Conservation (phyloP, 2,329 filamentous ascomycete species). For the Colletotrichum camelliae region DNA sequence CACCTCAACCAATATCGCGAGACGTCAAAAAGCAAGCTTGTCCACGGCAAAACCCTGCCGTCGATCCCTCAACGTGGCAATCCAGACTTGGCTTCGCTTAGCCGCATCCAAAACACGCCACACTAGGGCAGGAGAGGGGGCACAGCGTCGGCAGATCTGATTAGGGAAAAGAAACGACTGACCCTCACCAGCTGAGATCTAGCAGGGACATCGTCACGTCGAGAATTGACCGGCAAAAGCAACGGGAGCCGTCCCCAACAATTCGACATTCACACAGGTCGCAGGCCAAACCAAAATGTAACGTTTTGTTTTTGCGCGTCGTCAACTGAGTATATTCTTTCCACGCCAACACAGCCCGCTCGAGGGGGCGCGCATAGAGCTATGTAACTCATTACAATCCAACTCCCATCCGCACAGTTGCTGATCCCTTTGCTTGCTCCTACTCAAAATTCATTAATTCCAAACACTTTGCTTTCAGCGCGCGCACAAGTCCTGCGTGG, state of each 20-base stretch:
- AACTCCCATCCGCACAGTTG: not conserved
- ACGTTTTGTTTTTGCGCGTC: not conserved
- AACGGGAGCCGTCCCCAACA: not conserved
- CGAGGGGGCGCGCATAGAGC: not conserved
- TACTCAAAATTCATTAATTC: slow-evolving; percentile 10
- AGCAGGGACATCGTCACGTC: not conserved
- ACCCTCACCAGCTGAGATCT: not conserved
- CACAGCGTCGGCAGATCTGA: not conserved
- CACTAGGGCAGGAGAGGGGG: not conserved
- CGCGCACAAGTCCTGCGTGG: not conserved
- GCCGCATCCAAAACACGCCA: not conserved
- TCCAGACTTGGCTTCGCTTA: not conserved
- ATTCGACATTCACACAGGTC: not conserved
- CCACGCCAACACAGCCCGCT: not conserved
- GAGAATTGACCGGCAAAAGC: not conserved
- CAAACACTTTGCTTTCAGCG: not conserved
- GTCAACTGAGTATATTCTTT: not conserved
- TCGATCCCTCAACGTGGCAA: not conserved
- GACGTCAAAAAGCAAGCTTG: not conserved
- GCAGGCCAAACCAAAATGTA: not conserved
- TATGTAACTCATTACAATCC: slow-evolving; percentile 5
- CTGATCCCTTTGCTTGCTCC: not conserved
- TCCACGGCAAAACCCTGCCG: not conserved
- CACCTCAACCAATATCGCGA: not conserved
- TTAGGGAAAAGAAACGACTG: not conserved